A percentile compares a stretch with the other conserved stretches of the same genome.
Conservation (phyloP, 306 rosid species). For the Pyrus bretschneideri region DNA sequence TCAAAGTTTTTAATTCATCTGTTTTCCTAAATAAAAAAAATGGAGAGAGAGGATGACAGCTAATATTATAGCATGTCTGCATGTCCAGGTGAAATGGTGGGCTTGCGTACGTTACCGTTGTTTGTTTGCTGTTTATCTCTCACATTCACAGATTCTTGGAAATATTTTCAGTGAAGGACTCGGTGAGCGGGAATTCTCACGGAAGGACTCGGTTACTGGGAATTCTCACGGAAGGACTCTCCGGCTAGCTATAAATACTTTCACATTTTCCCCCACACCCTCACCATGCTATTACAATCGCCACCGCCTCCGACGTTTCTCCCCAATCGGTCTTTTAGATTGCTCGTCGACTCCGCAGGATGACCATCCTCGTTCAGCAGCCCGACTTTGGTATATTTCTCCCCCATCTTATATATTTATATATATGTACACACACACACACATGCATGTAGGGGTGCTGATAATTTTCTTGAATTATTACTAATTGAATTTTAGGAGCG, state of each 20-base stretch:
- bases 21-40: neutral
- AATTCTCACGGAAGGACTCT: slow-evolving; percentile 77
- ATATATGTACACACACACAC: too few species aligned
- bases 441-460: neutral
- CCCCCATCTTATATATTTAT: neutral
- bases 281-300: neutral
- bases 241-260: slow-evolving; percentile 60
- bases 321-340: neutral
- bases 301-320: neutral
- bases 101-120: neutral
- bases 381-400: slow-evolving; percentile 30
- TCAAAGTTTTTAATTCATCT: too few species aligned
- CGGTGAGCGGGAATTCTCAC: slow-evolving; percentile 31
- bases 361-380: slow-evolving; percentile 49
- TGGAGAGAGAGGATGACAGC: neutral
- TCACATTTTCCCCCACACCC: neutral
- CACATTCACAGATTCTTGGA: neutral
- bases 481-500: slow-evolving; percentile 11
- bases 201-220: slow-evolving; percentile 44
- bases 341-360: slow-evolving; percentile 5
- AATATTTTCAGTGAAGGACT: slow-evolving; percentile 8
- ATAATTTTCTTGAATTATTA: neutral
- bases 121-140: neutral
- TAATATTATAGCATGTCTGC: neutral
- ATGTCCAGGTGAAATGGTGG: neutral